Conservation (phyloP, 2,329 filamentous ascomycete species). For the Claviceps humidiphila region DNA sequence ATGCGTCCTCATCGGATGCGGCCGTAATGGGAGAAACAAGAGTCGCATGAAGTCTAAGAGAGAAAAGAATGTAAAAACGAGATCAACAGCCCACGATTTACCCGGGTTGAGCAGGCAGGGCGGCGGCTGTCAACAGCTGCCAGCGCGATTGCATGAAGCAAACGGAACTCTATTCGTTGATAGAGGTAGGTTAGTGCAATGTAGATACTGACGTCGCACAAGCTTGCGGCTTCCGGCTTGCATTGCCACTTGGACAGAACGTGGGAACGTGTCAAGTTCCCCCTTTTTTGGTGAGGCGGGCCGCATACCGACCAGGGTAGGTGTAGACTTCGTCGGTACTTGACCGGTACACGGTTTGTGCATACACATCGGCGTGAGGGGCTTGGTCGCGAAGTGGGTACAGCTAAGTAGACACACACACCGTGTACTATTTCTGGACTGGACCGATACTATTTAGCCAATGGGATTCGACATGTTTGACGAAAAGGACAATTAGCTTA, state of each 20-base stretch:
- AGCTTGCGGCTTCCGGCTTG: too few relatives aligned
- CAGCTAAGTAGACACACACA: not conserved
- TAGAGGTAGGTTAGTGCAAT: too few relatives aligned
- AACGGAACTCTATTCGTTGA: not conserved
- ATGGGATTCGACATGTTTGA: not conserved
- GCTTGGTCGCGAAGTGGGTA: too few relatives aligned
- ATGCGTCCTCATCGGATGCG: not conserved
- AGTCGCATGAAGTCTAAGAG: not conserved
- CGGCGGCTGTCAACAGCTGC: not conserved
- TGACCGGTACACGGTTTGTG: too few relatives aligned
- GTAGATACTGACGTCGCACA: not conserved
- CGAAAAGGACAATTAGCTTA: not conserved
- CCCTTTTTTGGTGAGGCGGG: too few relatives aligned
- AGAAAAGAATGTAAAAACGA: too few relatives aligned
- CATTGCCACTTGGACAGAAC: not conserved
- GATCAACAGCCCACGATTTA: not conserved
- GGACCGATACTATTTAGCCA: not conserved
- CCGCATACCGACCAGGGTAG: too few relatives aligned
- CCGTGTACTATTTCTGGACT: not conserved
- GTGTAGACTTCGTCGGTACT: too few relatives aligned
- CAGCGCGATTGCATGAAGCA: not conserved
- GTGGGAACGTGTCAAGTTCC: slow-evolving; percentile 1
- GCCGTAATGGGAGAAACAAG: not conserved
- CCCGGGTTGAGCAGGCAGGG: not conserved
- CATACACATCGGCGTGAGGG: too few relatives aligned